Conservation (phyloP, 306 rosid species). For the Bauhinia variegata region DNA sequence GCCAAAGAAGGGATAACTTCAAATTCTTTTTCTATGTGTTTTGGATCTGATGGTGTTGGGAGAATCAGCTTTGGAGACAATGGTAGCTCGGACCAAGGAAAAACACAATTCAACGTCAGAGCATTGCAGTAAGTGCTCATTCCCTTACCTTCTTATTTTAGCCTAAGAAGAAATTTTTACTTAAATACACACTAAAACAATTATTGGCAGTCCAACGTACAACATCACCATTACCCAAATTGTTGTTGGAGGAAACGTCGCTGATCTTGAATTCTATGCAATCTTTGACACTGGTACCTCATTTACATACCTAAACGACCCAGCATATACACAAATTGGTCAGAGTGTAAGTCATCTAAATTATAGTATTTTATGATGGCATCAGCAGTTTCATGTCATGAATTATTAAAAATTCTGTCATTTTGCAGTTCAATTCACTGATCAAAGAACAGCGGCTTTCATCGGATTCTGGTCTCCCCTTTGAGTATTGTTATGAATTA, state of each 20-base stretch:
- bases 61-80: conserved; percentile 84
- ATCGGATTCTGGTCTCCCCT: conserved; percentile 50
- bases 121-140: conserved; percentile 52
- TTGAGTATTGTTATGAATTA: conserved; percentile 73
- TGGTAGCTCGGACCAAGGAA: conserved; percentile 60
- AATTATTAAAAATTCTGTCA: conserved; percentile 6
- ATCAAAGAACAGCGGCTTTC: conserved; percentile 39
- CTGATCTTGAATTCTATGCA: conserved; percentile 60
- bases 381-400: conserved; percentile 18
- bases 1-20: conserved; percentile 63
- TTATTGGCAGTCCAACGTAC: conserved; percentile 67
- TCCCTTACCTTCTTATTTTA: conserved; percentile 28
- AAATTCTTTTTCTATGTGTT: conserved; percentile 93
- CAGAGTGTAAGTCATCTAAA: conserved; percentile 52
- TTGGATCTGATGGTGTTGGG: conserved; percentile 64
- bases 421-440: conserved; percentile 63
- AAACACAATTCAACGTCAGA: conserved; percentile 68
- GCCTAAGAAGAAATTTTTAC: conserved; percentile 15
- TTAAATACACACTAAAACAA: conserved; percentile 22
- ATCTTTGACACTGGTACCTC: conserved; percentile 92
- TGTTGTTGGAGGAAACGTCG: conserved; percentile 45
- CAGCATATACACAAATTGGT: conserved; percentile 68
- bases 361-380: conserved; percentile 15
- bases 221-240: conserved; percentile 71
- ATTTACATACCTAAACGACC: conserved; percentile 77